These are phyloP conservation scores for Crithidia thermophila DNA, from an alignment of 208 protist species.

Conservation along the genomic window DNA sequence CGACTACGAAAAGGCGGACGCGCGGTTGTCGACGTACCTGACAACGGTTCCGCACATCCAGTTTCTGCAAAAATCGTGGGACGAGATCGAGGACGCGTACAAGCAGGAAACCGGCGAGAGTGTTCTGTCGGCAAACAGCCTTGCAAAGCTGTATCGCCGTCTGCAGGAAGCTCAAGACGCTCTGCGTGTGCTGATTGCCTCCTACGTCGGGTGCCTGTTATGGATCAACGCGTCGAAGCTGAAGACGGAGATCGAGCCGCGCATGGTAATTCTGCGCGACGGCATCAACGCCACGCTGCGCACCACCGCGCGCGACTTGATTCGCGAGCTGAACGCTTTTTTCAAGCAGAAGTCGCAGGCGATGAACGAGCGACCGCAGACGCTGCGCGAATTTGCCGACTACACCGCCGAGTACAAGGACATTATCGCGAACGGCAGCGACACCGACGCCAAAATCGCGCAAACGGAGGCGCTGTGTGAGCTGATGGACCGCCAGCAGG, in stretches of 20 bases:
- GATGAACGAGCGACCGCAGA: slow-evolving; percentile 76
- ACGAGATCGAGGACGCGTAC: slow-evolving; percentile 72
- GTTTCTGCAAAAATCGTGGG: slow-evolving; percentile 88
- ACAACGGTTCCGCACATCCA: slow-evolving; percentile 85
- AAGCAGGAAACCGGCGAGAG: slow-evolving; percentile 66
- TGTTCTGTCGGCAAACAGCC: slow-evolving; percentile 48
- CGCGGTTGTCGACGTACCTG: slow-evolving; percentile 78
- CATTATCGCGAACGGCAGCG: slow-evolving; percentile 49
- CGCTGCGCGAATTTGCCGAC: slow-evolving; percentile 81
- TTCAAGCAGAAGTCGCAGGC: slow-evolving; percentile 89
- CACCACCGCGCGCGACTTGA: slow-evolving; percentile 55
- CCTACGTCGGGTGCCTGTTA: slow-evolving; percentile 86
- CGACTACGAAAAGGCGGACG: slow-evolving; percentile 85
- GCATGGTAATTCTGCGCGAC: slow-evolving; percentile 77
- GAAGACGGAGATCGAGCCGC: slow-evolving; percentile 89
- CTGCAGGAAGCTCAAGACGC: slow-evolving; percentile 84
- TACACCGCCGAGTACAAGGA: slow-evolving; percentile 87
- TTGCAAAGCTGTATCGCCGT: slow-evolving; percentile 78
- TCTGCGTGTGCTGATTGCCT: slow-evolving; percentile 86
- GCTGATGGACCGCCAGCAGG: slow-evolving; percentile 90
- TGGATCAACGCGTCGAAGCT: slow-evolving; percentile 92
- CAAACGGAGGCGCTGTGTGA: slow-evolving; percentile 91
- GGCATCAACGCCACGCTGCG: slow-evolving; percentile 80
- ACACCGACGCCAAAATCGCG: slow-evolving; percentile 66
- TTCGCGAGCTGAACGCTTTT: slow-evolving; percentile 77